Conservation (phyloP, 1,284 basidiomycete genomes). For the Austroboletus rostrupii region DNA sequence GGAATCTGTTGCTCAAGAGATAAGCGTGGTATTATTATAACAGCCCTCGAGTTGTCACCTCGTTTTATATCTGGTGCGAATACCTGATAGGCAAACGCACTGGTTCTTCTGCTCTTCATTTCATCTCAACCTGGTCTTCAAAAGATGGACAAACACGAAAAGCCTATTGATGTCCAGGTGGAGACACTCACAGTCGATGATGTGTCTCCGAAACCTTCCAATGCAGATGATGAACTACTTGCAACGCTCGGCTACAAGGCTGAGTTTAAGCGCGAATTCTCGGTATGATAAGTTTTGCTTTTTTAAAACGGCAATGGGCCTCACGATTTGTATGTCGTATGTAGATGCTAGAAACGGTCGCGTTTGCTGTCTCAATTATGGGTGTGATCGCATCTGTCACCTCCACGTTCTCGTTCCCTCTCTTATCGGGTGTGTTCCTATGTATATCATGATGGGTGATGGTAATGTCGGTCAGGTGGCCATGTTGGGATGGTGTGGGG, state of each 20-base stretch:
- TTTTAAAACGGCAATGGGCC: neutral
- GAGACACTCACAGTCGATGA: constrained; percentile 7
- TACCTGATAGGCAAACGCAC: neutral
- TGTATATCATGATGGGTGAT: neutral
- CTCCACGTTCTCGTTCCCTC: constrained; percentile 61
- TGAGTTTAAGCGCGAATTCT: constrained; percentile 75
- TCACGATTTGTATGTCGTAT: constrained; percentile 2
- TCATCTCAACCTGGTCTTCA: neutral
- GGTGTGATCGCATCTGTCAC: constrained; percentile 67
- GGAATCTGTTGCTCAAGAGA: neutral
- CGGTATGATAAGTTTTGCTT: constrained; percentile 40
- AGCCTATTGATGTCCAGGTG: constrained; percentile 8
- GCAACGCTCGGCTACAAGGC: constrained; percentile 70
- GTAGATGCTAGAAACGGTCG: constrained; percentile 63
- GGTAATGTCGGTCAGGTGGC: constrained; percentile 42
- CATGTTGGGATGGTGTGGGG: constrained; percentile 77
- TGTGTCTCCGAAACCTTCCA: constrained; percentile 28
- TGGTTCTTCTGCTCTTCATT: neutral
- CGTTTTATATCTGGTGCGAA: constrained; percentile 14
- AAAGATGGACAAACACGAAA: constrained; percentile 21
- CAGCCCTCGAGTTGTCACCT: neutral
- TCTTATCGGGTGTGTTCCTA: constrained; percentile 47
- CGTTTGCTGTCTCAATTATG: constrained; percentile 75
- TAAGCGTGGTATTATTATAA: constrained; percentile 5
- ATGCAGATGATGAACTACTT: constrained; percentile 54